phyloP scores from a whole-genome alignment of 2,329 filamentous ascomycete species.

The Davidsoniella neocaledoniae region DNA sequence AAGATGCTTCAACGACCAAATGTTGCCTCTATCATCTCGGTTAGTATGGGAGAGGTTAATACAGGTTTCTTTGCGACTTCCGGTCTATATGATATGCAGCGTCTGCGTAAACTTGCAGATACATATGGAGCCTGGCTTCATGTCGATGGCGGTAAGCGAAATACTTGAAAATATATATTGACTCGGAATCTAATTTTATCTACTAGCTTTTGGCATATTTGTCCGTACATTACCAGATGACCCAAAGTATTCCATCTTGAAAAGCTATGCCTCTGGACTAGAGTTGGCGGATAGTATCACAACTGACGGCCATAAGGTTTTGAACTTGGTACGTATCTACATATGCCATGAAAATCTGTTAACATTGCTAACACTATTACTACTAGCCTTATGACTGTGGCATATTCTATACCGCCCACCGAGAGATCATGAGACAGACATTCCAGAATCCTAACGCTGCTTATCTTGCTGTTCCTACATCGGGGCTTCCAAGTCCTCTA shows the following conservation, averaged over 20 bases:
- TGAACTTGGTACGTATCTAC: conserved; percentile 53
- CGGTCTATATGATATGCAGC: conserved; percentile 40
- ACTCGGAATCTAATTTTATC: too few species aligned
- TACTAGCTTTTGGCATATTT: conserved; percentile 65
- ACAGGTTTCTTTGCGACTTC: conserved; percentile 60
- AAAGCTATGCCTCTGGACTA: conserved; percentile 40
- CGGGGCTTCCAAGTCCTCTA: conserved; percentile 55
- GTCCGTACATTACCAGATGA: conserved; percentile 44
- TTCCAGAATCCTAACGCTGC: conserved; percentile 76
- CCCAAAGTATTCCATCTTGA: conserved; percentile 38
- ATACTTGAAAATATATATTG: background rate
- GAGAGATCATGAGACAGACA: conserved; percentile 38
- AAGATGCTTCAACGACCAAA: conserved; percentile 32
- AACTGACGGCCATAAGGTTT: conserved; percentile 75
- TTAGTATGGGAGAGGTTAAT: conserved; percentile 85
- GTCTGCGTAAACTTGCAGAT: conserved; percentile 54
- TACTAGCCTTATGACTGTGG: conserved; percentile 71
- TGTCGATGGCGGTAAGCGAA: conserved; percentile 52
- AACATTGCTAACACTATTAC: background rate
- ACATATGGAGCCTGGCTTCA: conserved; percentile 70
- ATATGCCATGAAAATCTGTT: background rate
- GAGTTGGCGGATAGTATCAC: conserved; percentile 78
- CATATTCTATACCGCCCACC: conserved; percentile 63
- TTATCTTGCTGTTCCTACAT: conserved; percentile 41
- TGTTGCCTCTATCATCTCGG: conserved; percentile 54